phyloP scores from a whole-genome alignment of 768 basidiomycete species.

The Harrya chromipes region DNA sequence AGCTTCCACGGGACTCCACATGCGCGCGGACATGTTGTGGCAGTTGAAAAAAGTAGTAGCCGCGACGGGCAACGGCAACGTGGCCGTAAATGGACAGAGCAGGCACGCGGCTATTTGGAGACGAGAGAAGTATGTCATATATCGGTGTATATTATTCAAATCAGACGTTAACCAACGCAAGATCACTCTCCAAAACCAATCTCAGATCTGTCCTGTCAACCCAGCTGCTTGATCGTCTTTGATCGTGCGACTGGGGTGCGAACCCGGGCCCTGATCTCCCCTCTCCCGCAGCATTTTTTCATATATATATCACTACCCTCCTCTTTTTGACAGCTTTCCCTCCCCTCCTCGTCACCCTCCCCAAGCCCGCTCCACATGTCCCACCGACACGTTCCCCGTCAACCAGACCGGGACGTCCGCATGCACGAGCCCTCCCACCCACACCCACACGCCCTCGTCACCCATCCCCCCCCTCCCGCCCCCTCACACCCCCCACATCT shows the following conservation, averaged over 20 bases:
- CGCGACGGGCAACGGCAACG: conserved; percentile 47
- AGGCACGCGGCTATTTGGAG: conserved; percentile 59
- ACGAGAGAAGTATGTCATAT: conserved; percentile 32
- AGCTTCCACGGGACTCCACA: conserved; percentile 38
- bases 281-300: conserved; percentile 37
- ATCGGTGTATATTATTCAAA: conserved; percentile 38
- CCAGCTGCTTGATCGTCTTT: conserved; percentile 53
- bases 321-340: conserved; percentile 43
- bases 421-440: conserved; percentile 54
- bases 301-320: conserved; percentile 58
- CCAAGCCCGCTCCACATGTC: conserved; percentile 47
- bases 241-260: conserved; percentile 56
- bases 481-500: conserved; percentile 43
- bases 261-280: conserved; percentile 41
- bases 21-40: conserved; percentile 34
- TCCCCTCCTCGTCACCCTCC: conserved; percentile 41
- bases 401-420: conserved; percentile 57
- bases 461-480: conserved; percentile 38
- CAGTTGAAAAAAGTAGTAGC: conserved; percentile 36
- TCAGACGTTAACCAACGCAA: conserved; percentile 35
- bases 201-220: conserved; percentile 30
- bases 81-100: conserved; percentile 37
- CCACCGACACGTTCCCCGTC: conserved; percentile 58
- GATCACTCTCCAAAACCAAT: conserved; percentile 36
- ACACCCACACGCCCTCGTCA: conserved; percentile 41